Conservation (phyloP, 1,284 basidiomycete genomes). For the Takashimella tepidaria region DNA sequence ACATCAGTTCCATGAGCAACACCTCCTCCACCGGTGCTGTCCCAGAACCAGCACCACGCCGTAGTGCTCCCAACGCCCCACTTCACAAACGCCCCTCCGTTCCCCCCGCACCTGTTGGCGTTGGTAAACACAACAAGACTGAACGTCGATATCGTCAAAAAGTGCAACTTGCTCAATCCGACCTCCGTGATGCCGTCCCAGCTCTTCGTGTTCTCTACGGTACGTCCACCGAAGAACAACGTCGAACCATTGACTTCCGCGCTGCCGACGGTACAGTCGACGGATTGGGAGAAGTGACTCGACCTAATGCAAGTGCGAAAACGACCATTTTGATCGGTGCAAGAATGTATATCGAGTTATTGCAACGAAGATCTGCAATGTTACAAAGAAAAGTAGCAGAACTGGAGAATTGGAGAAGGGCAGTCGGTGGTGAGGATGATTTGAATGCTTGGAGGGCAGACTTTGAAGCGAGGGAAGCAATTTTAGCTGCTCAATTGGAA, state of each 20-base stretch:
- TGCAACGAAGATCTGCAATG: constrained; percentile 36
- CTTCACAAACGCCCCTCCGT: constrained; percentile 11
- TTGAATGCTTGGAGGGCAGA: constrained; percentile 29
- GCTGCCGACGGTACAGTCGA: constrained; percentile 44
- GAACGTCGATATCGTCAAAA: constrained; percentile 47
- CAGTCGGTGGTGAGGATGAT: constrained; percentile 34
- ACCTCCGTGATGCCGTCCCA: constrained; percentile 46
- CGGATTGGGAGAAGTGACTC: constrained; percentile 44
- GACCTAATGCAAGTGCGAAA: constrained; percentile 46
- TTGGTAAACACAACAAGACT: constrained; percentile 49
- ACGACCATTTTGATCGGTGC: constrained; percentile 46
- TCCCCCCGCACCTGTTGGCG: constrained; percentile 13
- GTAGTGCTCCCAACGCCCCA: constrained; percentile 18
- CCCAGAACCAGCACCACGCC: constrained; percentile 11
- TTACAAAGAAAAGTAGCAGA: constrained; percentile 36
- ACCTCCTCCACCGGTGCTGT: neutral
- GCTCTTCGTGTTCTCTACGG: constrained; percentile 45
- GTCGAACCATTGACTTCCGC: constrained; percentile 36
- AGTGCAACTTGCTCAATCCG: constrained; percentile 46
- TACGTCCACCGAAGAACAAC: constrained; percentile 44
- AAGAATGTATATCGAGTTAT: constrained; percentile 44
- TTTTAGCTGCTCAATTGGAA: constrained; percentile 21
- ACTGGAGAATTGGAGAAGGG: constrained; percentile 31
- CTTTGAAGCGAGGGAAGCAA: constrained; percentile 32
- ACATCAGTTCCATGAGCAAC: no score